These are phyloP conservation scores for Camellia sinensis DNA, from an alignment of 148 eudicot species.

Conservation along the genomic window DNA sequence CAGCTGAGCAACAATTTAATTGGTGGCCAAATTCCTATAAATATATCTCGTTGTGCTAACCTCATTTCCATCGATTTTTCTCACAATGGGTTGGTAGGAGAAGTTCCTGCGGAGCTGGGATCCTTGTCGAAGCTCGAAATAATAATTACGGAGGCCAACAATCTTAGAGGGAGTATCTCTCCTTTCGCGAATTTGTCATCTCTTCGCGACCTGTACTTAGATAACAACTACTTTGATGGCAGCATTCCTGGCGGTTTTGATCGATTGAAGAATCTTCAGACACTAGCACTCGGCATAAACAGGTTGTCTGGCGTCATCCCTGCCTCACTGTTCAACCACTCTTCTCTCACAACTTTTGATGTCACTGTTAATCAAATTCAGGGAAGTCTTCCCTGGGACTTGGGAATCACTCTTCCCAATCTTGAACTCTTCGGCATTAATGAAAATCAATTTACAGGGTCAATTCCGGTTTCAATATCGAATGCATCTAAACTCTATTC, in stretches of 20 bases:
- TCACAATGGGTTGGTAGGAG: too few relatives aligned
- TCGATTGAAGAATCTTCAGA: too few relatives aligned
- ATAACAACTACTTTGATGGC: neutral
- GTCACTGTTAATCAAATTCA: neutral
- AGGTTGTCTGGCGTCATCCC: constrained; percentile 3
- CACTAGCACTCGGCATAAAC: too few relatives aligned
- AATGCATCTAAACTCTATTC: too few relatives aligned
- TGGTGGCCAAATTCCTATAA: too few relatives aligned
- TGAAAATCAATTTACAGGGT: neutral
- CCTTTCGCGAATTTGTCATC: neutral
- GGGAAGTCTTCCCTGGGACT: constrained; percentile 8
- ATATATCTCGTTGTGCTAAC: too few relatives aligned
- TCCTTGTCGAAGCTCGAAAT: too few relatives aligned
- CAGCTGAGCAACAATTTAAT: too few relatives aligned
- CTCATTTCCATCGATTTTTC: too few relatives aligned
- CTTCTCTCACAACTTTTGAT: neutral
- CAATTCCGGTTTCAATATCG: constrained; percentile 8
- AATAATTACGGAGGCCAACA: neutral
- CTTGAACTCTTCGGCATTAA: neutral
- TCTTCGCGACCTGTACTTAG: neutral
- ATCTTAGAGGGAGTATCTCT: neutral
- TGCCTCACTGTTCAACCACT: neutral
- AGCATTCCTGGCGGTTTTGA: too few relatives aligned
- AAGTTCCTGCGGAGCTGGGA: too few relatives aligned
- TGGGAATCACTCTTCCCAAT: constrained; percentile 5